Evolutionary conservation across 441 rosid genomes (phyloP), one percentile per base, ranked within the genome.

Genomic region (Breynia disticha): DNA sequence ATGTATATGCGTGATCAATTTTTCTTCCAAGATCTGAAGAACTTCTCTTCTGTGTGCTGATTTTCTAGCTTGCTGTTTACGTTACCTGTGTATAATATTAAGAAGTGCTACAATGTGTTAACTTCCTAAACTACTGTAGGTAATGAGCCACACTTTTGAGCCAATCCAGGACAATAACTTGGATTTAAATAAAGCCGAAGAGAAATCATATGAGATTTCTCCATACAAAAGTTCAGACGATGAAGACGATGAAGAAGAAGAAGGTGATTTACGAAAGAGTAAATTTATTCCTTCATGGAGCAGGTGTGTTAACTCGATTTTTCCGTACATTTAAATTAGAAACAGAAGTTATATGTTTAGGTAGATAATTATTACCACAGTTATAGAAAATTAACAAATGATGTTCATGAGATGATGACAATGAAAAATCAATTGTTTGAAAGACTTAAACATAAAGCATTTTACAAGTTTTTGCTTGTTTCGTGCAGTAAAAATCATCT

Each of bases 151-250:
- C 57, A 32, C 42, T 24, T 62, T 47, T 20, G 59, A 74, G 55
- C 56, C 69, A 68, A 56, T 49, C n/a, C 62, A 39, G 50, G 59
- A 32, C 46, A 57, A 39, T 44, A 57, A 59, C 46, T 13, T 62
- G 12, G 18, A n/a, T 19, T 57, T 61, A 19, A 11, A 59, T 49
- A 54, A 55, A 59, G 67, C 41, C 18, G 67, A 18, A 62, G 96
- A 89, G 55, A 71, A 60, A 42, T 87, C 99, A 2, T 93, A 89
- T 52, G 93, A 84, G 45, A 84, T 93, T 28, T 93, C 99, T 54
- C 99, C 99, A 32, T 93, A 86, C 69, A 83, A 84, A 77, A 77
- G 76, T 71, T 93, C 96, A 2, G 97, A 89, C 50, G 83, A 89
- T 28, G 98, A 87, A 72, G 83, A 80, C 1, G 95, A 79, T 19